Evolutionary conservation across 177 flowering plant species (phyloP), one percentile per base, ranked within the genome.

Genomic region (Vitis hybrid): DNA sequence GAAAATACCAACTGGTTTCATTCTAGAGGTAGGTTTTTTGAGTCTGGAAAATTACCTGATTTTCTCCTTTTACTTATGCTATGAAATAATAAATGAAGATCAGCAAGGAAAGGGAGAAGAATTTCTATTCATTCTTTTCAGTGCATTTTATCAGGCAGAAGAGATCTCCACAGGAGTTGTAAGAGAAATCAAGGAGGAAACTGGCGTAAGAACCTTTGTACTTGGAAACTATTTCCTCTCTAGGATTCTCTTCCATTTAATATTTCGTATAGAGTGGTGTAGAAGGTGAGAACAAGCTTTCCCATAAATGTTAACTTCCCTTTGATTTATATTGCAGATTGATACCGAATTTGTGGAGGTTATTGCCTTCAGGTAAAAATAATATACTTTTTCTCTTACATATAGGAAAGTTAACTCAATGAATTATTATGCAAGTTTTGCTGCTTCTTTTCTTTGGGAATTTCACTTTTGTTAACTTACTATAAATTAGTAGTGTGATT

Each of bases 141-240:
- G 55, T 50, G 10, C 12, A 64, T 49, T 52, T 70, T 15, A 13
- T n/a, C 82, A 90, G 92, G 80, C 87, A 3, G 92, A 90, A 73
- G 94, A 90, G 82, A 86, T 90, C 63, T 86, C 61, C 63, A 65
- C 81, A 0, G 94, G 94, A 66, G 94, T 81, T 55, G 80, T 88
- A 14, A 78, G 94, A 78, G 94, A 90, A 83, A 88, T 90, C 59
- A 81, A 84, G 76, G 94, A 90, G 71, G 94, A 90, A 85, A 90
- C 92, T 26, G 92, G 94, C 64, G 94, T 88, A 88, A 77, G 90
- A 60, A 71, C 59, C 45, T 72, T 29, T 19, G 11, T 12, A 53
- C 2, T 16, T 14, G 15, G 16, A 53, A 5, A 53, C 0, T 15
- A 14, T 13, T 53, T 53, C 56, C 7, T 14, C 56, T 14, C 45